A percentile compares a stretch with the other conserved stretches of the same genome.
These are phyloP conservation scores for Myxozyma mucilagina DNA, from an alignment of 805 yeast species.

Conservation along the genomic window DNA sequence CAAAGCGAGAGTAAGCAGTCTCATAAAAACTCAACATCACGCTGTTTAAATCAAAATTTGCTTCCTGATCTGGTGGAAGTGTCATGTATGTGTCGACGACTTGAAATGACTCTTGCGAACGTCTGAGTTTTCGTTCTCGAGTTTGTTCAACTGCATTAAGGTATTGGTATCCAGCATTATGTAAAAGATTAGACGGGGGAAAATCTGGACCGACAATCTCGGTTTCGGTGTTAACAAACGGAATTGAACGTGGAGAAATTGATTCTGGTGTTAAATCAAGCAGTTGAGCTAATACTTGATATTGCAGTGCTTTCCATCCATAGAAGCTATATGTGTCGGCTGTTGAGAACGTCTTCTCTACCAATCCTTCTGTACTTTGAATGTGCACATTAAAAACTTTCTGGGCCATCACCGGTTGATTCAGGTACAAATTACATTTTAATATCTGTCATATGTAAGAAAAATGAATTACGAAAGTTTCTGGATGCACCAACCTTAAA, in stretches of 20 bases:
- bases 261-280: conserved; percentile 50
- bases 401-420: conserved; percentile 59
- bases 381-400: conserved; percentile 67
- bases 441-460: conserved; percentile 46
- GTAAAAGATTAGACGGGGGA: conserved; percentile 30
- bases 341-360: conserved; percentile 38
- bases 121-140: conserved; percentile 29
- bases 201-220: conserved; percentile 24
- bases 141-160: conserved; percentile 34
- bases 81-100: conserved; percentile 18
- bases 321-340: conserved; percentile 39
- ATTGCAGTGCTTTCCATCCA: conserved; percentile 65
- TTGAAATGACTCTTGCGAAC: neutral
- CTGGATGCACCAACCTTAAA: conserved; percentile 41
- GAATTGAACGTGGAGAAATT: conserved; percentile 43
- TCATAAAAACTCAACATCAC: conserved; percentile 14
- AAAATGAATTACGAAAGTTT: neutral
- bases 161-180: conserved; percentile 34
- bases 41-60: conserved; percentile 11
- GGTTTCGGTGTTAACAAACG: conserved; percentile 35
- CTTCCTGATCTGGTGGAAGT: conserved; percentile 17
- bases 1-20: conserved; percentile 25
- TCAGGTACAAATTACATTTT: conserved; percentile 58
- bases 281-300: conserved; percentile 64
- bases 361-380: conserved; percentile 48